Evolutionary conservation across 495 filamentous ascomycete genomes (phyloP).

Genomic region (Diplogelasinospora grovesii): DNA sequence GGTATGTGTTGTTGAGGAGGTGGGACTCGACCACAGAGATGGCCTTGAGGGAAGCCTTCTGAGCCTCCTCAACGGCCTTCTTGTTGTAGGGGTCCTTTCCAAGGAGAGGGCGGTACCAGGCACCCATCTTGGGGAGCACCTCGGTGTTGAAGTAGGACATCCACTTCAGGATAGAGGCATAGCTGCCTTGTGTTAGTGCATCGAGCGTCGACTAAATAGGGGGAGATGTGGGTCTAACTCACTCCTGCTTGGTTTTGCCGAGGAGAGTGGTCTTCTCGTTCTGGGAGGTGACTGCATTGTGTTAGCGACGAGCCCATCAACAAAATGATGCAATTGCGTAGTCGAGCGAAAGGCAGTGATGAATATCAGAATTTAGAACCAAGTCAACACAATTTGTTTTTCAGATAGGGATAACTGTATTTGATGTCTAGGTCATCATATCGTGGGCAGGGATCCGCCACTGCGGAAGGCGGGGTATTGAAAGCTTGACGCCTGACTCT

Average conservation of each 20-base stretch:
- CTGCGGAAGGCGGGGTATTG: slow-evolving; percentile 18
- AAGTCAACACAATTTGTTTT: slow-evolving; percentile 69
- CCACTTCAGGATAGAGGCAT: slow-evolving; percentile 95
- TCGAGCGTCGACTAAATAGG: not conserved
- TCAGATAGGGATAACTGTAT: slow-evolving; percentile 99
- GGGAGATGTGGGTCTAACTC: slow-evolving; percentile 21
- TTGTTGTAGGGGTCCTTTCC: slow-evolving; percentile 90
- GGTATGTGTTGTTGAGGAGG: slow-evolving; percentile 89
- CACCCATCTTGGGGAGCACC: slow-evolving; percentile 64
- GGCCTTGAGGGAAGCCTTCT: slow-evolving; percentile 59
- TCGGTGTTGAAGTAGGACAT: slow-evolving; percentile 90
- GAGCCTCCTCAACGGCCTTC: slow-evolving; percentile 80
- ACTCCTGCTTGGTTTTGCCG: slow-evolving; percentile 99
- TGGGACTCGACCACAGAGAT: slow-evolving; percentile 72
- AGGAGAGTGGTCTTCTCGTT: slow-evolving; percentile 99
- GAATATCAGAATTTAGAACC: slow-evolving; percentile 51
- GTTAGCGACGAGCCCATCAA: slow-evolving; percentile 31
- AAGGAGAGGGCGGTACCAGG: slow-evolving; percentile 83
- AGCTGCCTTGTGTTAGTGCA: too few relatives aligned
- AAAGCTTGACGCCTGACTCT: slow-evolving; percentile 5
- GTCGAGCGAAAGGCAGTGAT: slow-evolving; percentile 14
- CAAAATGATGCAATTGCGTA: slow-evolving; percentile 12
- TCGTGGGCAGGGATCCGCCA: slow-evolving; percentile 8
- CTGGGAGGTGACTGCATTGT: slow-evolving; percentile 80
- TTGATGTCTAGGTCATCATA: slow-evolving; percentile 73